Evolutionary conservation across 2,329 filamentous ascomycete species (phyloP).

Genomic region (Aspergillus persii): DNA sequence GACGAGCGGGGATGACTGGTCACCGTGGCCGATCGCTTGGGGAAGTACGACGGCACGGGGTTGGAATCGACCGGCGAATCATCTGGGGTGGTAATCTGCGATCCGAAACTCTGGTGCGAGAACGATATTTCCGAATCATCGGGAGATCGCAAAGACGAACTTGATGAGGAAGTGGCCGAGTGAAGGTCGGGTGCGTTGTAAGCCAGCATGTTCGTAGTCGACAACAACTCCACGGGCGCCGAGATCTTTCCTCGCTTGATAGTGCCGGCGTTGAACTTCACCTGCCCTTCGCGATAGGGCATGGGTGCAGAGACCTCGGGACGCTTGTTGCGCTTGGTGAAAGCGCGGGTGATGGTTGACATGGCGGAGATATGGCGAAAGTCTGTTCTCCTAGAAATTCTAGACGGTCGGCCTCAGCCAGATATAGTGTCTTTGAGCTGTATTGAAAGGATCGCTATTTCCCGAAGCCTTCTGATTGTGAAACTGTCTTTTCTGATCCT

Average conservation of each 20-base stretch:
- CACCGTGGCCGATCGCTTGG: constrained; percentile 68
- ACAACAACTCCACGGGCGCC: constrained; percentile 77
- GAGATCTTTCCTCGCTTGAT: constrained; percentile 66
- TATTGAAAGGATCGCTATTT: background rate
- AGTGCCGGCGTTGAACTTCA: constrained; percentile 44
- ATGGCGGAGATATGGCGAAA: constrained; percentile 22
- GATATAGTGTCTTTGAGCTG: constrained; percentile 10
- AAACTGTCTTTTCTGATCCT: constrained; percentile 6
- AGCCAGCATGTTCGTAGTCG: constrained; percentile 93
- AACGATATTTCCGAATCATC: constrained; percentile 65
- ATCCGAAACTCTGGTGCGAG: constrained; percentile 50
- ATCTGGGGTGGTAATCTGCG: constrained; percentile 49
- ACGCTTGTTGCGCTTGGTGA: constrained; percentile 49
- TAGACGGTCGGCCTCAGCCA: background rate
- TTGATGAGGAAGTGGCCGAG: constrained; percentile 44
- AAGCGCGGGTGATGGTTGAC: constrained; percentile 44
- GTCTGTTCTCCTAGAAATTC: background rate
- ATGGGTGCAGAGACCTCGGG: constrained; percentile 46
- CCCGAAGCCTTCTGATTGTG: background rate
- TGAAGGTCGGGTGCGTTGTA: constrained; percentile 88
- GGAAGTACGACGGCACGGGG: constrained; percentile 59
- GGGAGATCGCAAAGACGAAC: constrained; percentile 59
- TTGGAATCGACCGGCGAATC: constrained; percentile 52
- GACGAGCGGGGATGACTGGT: constrained; percentile 53
- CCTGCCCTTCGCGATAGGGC: constrained; percentile 45